Evolutionary conservation across 225 moss, liverwort and hornwort species (phyloP).

Genomic region (Sphagnum contortum): DNA sequence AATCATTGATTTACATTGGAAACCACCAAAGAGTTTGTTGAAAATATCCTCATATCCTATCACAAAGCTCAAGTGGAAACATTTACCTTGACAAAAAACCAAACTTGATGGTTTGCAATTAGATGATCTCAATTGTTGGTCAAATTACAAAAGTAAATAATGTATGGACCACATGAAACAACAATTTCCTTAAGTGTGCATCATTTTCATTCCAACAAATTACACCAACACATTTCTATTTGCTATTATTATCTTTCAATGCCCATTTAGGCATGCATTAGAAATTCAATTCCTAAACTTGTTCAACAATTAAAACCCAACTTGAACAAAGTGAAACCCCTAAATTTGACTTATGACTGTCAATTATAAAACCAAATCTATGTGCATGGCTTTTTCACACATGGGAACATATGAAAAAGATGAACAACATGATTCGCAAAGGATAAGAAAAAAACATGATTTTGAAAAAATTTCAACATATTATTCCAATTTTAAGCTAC

Average conservation of each 20-base stretch:
- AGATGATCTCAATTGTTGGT: slow-evolving; percentile 1
- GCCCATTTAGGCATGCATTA: slow-evolving; percentile 1
- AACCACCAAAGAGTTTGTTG: background rate
- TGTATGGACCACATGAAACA: background rate
- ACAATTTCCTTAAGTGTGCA: too few relatives aligned
- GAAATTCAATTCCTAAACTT: background rate
- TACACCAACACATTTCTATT: background rate
- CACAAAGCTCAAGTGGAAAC: background rate
- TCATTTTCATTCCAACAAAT: background rate
- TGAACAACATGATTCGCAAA: too few relatives aligned
- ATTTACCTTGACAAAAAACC: background rate
- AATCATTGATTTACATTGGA: background rate
- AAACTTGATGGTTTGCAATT: slow-evolving; percentile 1
- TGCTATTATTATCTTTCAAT: background rate
- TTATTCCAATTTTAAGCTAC: too few relatives aligned
- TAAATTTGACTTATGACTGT: too few relatives aligned
- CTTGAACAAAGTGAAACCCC: background rate
- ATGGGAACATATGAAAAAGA: too few relatives aligned
- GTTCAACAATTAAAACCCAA: background rate
- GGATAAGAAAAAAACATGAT: too few relatives aligned
- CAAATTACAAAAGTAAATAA: background rate
- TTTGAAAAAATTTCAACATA: too few relatives aligned
- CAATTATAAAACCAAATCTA: too few relatives aligned
- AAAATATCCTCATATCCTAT: background rate
- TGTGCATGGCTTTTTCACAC: too few relatives aligned